A percentile compares a stretch with the other conserved stretches of the same genome.
Conservation (phyloP, 345 rosid genomes). For the Boechera stricta region DNA sequence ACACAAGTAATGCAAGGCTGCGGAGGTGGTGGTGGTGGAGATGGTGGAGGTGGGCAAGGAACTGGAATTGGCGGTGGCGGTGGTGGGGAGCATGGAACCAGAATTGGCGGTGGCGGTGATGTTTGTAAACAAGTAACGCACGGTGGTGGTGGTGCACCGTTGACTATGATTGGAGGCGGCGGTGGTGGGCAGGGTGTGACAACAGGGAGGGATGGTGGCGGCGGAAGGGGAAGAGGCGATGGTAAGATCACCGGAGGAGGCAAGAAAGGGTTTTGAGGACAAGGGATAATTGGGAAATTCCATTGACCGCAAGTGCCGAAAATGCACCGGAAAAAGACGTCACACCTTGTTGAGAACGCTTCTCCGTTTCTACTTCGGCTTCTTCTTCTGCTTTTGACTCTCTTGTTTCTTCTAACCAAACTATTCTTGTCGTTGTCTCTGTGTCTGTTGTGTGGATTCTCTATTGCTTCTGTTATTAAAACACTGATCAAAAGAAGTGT, state of each 20-base stretch:
- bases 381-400: slow-evolving; percentile 35
- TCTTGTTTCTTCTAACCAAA: slow-evolving; percentile 19
- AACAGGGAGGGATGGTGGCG: slow-evolving; percentile 10
- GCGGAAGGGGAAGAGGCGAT: too few relatives aligned
- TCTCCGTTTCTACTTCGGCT: slow-evolving; percentile 27
- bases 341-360: slow-evolving; percentile 27
- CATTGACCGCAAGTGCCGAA: slow-evolving; percentile 45
- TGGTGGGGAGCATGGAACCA: slow-evolving; percentile 24
- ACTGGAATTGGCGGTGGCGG: slow-evolving; percentile 12
- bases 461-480: slow-evolving; percentile 31
- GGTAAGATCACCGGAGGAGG: slow-evolving; percentile 41
- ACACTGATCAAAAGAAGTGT: slow-evolving; percentile 37
- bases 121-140: slow-evolving; percentile 28
- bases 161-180: slow-evolving; percentile 16
- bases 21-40: slow-evolving; percentile 31
- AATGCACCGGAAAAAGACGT: slow-evolving; percentile 41
- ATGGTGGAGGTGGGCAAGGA: slow-evolving; percentile 36
- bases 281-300: slow-evolving; percentile 42
- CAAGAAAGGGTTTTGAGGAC: slow-evolving; percentile 48
- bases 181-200: slow-evolving; percentile 31
- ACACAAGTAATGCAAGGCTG: slow-evolving; percentile 34
- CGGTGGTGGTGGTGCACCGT: slow-evolving; percentile 33
- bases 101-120: slow-evolving; percentile 27
- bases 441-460: slow-evolving; percentile 28
- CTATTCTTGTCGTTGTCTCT: slow-evolving; percentile 24